Evolutionary conservation across 2,329 filamentous ascomycete species (phyloP).

Genomic region (Colletotrichum sp.): DNA sequence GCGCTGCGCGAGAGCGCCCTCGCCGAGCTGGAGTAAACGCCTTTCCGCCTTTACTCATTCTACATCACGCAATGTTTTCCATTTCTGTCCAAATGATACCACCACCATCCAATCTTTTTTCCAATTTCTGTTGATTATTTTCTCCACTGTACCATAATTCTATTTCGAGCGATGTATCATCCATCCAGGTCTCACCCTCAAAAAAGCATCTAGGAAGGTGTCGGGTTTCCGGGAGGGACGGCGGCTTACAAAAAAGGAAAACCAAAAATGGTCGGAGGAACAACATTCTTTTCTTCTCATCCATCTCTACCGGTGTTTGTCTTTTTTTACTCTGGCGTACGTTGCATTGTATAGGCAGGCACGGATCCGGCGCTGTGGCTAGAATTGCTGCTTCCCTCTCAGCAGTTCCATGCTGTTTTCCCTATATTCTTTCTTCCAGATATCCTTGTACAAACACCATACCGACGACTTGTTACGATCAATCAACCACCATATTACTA

Average conservation of each 20-base stretch:
- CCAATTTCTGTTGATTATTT: background rate
- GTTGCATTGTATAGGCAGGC: background rate
- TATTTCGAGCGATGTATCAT: background rate
- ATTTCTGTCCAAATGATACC: conserved; percentile 7
- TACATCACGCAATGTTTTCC: background rate
- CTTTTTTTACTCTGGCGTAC: background rate
- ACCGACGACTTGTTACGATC: conserved; percentile 6
- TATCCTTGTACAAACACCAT: conserved; percentile 11
- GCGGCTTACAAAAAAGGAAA: background rate
- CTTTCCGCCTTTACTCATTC: background rate
- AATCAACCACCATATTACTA: background rate
- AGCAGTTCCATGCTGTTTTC: background rate
- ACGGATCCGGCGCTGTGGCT: background rate
- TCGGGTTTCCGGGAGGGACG: background rate
- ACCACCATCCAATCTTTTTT: background rate
- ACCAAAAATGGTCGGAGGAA: background rate
- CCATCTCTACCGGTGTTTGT: background rate
- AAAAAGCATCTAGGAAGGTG: background rate
- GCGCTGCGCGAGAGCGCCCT: conserved; percentile 55
- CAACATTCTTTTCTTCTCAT: background rate
- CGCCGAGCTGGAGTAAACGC: conserved; percentile 45
- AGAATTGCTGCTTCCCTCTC: background rate
- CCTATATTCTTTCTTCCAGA: background rate
- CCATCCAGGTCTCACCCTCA: background rate
- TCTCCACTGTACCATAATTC: background rate